Conservation (phyloP, 2,329 filamentous ascomycete species). For the Mycosphaerella sp. region DNA sequence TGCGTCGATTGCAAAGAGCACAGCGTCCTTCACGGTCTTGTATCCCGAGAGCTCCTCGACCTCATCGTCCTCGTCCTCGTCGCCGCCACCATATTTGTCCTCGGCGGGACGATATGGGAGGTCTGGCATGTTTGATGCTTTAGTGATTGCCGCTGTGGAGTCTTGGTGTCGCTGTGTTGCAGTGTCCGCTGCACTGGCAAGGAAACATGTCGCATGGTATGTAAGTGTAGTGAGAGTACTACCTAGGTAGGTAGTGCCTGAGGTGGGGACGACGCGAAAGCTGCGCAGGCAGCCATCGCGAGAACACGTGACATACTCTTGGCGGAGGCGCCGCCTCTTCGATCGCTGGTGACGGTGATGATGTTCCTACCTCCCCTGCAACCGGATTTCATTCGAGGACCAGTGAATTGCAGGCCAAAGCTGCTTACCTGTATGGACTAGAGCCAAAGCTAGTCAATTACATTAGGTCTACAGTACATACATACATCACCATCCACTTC, state of each 20-base stretch:
- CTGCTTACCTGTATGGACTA: neutral
- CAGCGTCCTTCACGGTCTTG: slow-evolving; percentile 90
- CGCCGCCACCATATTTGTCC: slow-evolving; percentile 34
- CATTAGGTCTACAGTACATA: too few relatives aligned
- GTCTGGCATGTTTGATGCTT: slow-evolving; percentile 1
- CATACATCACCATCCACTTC: neutral
- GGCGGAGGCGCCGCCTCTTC: neutral
- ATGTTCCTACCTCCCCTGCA: neutral
- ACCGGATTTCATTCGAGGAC: neutral
- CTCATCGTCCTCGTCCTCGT: slow-evolving; percentile 63
- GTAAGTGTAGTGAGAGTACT: neutral
- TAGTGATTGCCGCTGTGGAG: neutral
- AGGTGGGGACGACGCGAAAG: neutral
- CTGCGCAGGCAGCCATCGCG: neutral
- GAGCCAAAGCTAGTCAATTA: neutral
- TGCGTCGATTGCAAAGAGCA: slow-evolving; percentile 91
- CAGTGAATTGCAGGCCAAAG: neutral
- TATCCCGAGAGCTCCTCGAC: slow-evolving; percentile 67
- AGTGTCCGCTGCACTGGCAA: neutral
- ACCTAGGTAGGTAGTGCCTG: neutral
- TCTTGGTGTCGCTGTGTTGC: neutral
- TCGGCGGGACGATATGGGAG: slow-evolving; percentile 18
- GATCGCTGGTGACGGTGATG: neutral
- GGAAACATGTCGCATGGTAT: neutral
- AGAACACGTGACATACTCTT: neutral